Evolutionary conservation across 2,329 filamentous ascomycete species (phyloP).

Genomic region (Aspergillus sclerotialis): DNA sequence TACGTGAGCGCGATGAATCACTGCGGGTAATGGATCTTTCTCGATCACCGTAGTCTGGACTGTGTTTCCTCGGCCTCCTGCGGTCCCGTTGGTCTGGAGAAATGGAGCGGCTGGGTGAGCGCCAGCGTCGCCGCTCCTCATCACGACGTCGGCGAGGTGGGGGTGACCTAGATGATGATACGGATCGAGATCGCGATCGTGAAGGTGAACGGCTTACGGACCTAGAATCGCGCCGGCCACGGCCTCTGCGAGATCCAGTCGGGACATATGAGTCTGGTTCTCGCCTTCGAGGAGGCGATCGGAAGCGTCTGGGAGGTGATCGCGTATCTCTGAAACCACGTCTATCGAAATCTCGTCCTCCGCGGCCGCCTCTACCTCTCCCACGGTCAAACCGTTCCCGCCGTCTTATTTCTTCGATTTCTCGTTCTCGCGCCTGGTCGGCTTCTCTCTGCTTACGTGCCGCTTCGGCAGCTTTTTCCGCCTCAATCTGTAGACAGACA

Average conservation of each 20-base stretch:
- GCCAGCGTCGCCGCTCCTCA: conserved; percentile 23
- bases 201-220: conserved; percentile 23
- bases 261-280: conserved; percentile 54
- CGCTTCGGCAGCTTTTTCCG: conserved; percentile 73
- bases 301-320: conserved; percentile 44
- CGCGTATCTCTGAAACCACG: conserved; percentile 43
- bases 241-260: conserved; percentile 32
- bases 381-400: conserved; percentile 36
- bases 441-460: conserved; percentile 64
- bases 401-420: conserved; percentile 61
- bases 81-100: conserved; percentile 32
- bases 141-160: conserved; percentile 22
- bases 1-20: conserved; percentile 49
- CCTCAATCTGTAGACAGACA: conserved; percentile 56
- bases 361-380: conserved; percentile 28
- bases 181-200: no score
- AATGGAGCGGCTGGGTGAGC: conserved; percentile 30
- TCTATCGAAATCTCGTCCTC: conserved; percentile 41
- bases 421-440: conserved; percentile 63
- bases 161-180: conserved; percentile 26
- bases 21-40: conserved; percentile 43
- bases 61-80: conserved; percentile 29
- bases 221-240: conserved; percentile 30
- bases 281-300: conserved; percentile 42
- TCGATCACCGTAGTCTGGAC: conserved; percentile 39